Percentiles rank a stretch among this genome's conserved stretches.
These are phyloP conservation scores for Aspergillus coremiiformis DNA, from an alignment of 495 filamentous ascomycete species.

Conservation along the genomic window DNA sequence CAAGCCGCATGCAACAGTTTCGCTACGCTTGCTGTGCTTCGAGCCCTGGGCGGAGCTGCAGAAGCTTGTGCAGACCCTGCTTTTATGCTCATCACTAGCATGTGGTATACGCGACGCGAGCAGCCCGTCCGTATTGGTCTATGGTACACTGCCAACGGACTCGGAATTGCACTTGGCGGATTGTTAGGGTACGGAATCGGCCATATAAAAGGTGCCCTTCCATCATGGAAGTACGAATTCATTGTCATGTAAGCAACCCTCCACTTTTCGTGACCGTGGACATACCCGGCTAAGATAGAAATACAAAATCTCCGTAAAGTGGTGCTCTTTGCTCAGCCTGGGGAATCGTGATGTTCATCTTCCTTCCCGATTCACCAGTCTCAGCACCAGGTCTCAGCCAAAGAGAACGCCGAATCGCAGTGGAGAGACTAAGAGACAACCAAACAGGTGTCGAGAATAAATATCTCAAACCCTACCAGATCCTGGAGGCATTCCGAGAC, in stretches of 20 bases:
- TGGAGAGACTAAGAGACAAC: slow-evolving; percentile 52
- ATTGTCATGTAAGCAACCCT: slow-evolving; percentile 34
- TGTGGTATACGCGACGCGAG: slow-evolving; percentile 48
- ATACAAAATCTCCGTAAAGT: slow-evolving; percentile 13
- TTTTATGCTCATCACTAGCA: slow-evolving; percentile 35
- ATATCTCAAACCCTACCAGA: slow-evolving; percentile 50
- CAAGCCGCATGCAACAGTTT: slow-evolving; percentile 50
- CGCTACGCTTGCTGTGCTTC: slow-evolving; percentile 43
- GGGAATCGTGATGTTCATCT: slow-evolving; percentile 50
- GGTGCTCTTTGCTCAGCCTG: slow-evolving; percentile 50
- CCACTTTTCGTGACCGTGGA: too few species aligned
- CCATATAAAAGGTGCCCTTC: slow-evolving; percentile 43
- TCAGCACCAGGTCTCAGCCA: slow-evolving; percentile 51
- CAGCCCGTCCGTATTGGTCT: slow-evolving; percentile 53
- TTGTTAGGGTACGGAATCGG: slow-evolving; percentile 54
- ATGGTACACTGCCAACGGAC: slow-evolving; percentile 54
- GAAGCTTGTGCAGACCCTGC: slow-evolving; percentile 45
- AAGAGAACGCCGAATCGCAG: slow-evolving; percentile 49
- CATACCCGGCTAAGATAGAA: too few species aligned
- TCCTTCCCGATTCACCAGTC: slow-evolving; percentile 58
- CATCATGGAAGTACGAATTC: slow-evolving; percentile 53
- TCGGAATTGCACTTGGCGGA: slow-evolving; percentile 52
- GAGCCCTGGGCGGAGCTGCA: slow-evolving; percentile 45
- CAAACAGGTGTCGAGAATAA: slow-evolving; percentile 63
- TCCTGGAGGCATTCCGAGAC: slow-evolving; percentile 51